A percentile compares a stretch with the other conserved stretches of the same genome.
Evolutionary conservation across 2,329 filamentous ascomycete species (phyloP).

Genomic region (Nakataea oryzae): DNA sequence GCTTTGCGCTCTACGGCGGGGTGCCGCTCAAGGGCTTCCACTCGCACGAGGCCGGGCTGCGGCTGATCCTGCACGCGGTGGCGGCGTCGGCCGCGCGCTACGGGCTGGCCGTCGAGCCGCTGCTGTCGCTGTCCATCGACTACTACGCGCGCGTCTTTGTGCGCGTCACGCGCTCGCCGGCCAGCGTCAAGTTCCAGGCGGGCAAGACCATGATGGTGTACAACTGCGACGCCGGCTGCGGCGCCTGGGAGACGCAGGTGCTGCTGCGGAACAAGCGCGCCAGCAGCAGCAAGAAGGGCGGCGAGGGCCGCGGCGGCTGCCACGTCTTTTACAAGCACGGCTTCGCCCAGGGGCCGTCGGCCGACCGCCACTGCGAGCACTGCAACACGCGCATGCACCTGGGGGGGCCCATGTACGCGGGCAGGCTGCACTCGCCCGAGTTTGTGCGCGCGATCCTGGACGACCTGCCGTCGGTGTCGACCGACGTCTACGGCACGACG

Average conservation of each 20-base stretch:
- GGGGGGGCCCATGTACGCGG: slow-evolving; percentile 90
- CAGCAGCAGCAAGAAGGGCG: slow-evolving; percentile 61
- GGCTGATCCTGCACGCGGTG: slow-evolving; percentile 75
- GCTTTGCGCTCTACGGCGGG: slow-evolving; percentile 88
- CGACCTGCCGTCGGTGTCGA: slow-evolving; percentile 56
- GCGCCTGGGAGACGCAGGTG: slow-evolving; percentile 79
- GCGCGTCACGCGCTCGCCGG: slow-evolving; percentile 66
- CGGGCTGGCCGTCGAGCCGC: slow-evolving; percentile 78
- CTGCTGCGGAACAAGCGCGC: slow-evolving; percentile 59
- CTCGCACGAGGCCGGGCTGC: slow-evolving; percentile 81
- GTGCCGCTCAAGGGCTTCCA: slow-evolving; percentile 74
- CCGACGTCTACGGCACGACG: slow-evolving; percentile 66
- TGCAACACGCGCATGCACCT: slow-evolving; percentile 82
- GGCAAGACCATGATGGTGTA: slow-evolving; percentile 91
- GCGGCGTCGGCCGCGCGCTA: slow-evolving; percentile 75
- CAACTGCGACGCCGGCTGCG: slow-evolving; percentile 82
- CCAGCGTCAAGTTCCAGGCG: slow-evolving; percentile 80
- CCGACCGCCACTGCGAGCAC: slow-evolving; percentile 61
- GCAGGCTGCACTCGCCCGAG: slow-evolving; percentile 71
- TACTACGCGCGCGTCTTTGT: slow-evolving; percentile 92
- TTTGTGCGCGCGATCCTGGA: slow-evolving; percentile 75
- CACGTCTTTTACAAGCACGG: slow-evolving; percentile 65
- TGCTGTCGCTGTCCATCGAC: slow-evolving; percentile 89
- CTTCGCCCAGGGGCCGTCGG: slow-evolving; percentile 60
- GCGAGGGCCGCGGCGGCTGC: neutral